phyloP scores from a whole-genome alignment of 2,329 filamentous ascomycete species.

The Sphaerulina populicola region DNA sequence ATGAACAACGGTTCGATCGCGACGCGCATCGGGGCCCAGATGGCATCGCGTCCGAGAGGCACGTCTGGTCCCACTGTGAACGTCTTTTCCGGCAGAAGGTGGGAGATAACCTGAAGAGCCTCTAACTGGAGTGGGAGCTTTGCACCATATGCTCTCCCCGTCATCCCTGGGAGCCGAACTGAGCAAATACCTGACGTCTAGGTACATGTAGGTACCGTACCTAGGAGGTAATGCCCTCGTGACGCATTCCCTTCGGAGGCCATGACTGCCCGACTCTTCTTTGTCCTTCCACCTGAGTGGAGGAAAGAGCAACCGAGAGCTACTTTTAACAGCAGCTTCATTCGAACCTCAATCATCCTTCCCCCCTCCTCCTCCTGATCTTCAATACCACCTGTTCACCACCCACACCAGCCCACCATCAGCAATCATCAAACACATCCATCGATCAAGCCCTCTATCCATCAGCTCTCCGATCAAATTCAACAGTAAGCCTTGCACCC shows the following conservation, averaged over 20 bases:
- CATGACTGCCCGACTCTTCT: too few relatives aligned
- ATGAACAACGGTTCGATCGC: neutral
- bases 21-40: neutral
- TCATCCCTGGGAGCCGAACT: too few relatives aligned
- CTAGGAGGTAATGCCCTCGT: too few relatives aligned
- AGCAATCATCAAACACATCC: neutral
- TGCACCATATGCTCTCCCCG: too few relatives aligned
- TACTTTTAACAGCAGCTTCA: neutral
- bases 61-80: neutral
- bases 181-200: too few relatives aligned
- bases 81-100: neutral
- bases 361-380: neutral
- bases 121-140: too few relatives aligned
- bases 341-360: neutral
- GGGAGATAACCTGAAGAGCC: too few relatives aligned
- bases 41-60: neutral
- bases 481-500: slow-evolving; percentile 4
- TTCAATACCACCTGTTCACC: neutral
- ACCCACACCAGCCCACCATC: neutral
- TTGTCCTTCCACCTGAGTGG: neutral
- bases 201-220: too few relatives aligned
- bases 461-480: neutral
- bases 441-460: neutral
- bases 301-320: neutral
- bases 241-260: too few relatives aligned